Evolutionary conservation across 805 yeast genomes (phyloP).

Genomic region (Kodamaea laetipori): DNA sequence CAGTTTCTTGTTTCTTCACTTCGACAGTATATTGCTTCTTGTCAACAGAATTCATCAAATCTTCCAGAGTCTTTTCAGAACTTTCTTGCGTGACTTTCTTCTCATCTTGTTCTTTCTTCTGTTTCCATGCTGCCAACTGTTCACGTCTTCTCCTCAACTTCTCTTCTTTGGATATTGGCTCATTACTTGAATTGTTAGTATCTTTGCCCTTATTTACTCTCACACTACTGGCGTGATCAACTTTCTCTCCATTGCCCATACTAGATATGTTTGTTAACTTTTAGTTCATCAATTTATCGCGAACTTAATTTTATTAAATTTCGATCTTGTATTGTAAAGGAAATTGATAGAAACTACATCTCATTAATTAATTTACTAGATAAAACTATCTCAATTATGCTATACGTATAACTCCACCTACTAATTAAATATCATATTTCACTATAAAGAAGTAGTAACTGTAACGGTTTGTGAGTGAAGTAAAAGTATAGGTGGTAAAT

Average conservation of each 20-base stretch:
- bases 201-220: constrained; percentile 1
- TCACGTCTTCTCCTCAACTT: constrained; percentile 49
- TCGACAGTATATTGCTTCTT: background rate
- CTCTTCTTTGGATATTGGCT: constrained; percentile 29
- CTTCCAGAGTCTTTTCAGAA: too few relatives aligned
- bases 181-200: constrained; percentile 20
- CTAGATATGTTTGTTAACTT: background rate
- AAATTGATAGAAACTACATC: too few relatives aligned
- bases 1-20: background rate
- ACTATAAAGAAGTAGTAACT: constrained; percentile 84
- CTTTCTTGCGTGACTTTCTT: too few relatives aligned
- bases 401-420: too few relatives aligned
- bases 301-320: background rate
- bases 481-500: constrained; percentile 78
- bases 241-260: constrained; percentile 1
- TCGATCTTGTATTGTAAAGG: too few relatives aligned
- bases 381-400: background rate
- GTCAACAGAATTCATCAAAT: too few relatives aligned
- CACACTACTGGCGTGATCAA: constrained; percentile 4
- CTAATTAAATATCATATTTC: too few relatives aligned
- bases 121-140: constrained; percentile 61
- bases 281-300: background rate
- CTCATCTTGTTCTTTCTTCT: constrained; percentile 43
- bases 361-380: too few relatives aligned
- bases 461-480: constrained; percentile 94